These are phyloP conservation scores for Candida sojae DNA, from an alignment of 1,139 yeast genomes.

Conservation along the genomic window DNA sequence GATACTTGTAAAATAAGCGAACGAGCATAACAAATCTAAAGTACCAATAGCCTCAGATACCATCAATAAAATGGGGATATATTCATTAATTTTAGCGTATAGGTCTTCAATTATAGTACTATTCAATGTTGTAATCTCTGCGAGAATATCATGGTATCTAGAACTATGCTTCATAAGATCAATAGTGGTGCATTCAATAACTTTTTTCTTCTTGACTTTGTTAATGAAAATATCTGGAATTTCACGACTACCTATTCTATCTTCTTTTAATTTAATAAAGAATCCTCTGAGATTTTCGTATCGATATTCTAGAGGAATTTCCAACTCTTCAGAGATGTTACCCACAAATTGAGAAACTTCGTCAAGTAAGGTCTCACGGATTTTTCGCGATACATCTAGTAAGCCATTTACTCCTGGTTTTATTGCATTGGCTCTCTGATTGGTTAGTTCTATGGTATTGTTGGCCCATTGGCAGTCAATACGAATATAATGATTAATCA, in stretches of 20 bases:
- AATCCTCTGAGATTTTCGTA: constrained; percentile 42
- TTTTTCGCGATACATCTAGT: constrained; percentile 43
- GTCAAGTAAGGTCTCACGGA: constrained; percentile 36
- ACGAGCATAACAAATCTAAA: constrained; percentile 39
- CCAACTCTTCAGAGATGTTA: constrained; percentile 19
- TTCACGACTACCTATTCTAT: constrained; percentile 6
- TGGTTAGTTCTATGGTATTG: constrained; percentile 36
- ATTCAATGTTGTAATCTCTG: constrained; percentile 41
- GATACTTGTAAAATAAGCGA: constrained; percentile 26
- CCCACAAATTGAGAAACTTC: constrained; percentile 30
- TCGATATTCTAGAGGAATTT: constrained; percentile 25
- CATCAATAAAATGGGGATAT: constrained; percentile 39
- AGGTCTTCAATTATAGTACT: constrained; percentile 37
- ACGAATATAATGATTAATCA: constrained; percentile 32
- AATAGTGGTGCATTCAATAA: constrained; percentile 42
- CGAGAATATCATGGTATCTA: constrained; percentile 35
- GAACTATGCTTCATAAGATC: constrained; percentile 42
- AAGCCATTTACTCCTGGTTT: constrained; percentile 46
- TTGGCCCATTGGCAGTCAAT: constrained; percentile 45
- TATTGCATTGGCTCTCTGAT: constrained; percentile 47
- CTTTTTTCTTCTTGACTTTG: constrained; percentile 24
- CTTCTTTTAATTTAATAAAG: constrained; percentile 26
- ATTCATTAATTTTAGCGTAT: constrained; percentile 21
- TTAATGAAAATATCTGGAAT: constrained; percentile 38
- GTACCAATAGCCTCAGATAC: constrained; percentile 45